A percentile compares a stretch with the other conserved stretches of the same genome.
Evolutionary conservation across 148 eudicot genomes (phyloP).

Genomic region (Tetragonia tetragonoides): DNA sequence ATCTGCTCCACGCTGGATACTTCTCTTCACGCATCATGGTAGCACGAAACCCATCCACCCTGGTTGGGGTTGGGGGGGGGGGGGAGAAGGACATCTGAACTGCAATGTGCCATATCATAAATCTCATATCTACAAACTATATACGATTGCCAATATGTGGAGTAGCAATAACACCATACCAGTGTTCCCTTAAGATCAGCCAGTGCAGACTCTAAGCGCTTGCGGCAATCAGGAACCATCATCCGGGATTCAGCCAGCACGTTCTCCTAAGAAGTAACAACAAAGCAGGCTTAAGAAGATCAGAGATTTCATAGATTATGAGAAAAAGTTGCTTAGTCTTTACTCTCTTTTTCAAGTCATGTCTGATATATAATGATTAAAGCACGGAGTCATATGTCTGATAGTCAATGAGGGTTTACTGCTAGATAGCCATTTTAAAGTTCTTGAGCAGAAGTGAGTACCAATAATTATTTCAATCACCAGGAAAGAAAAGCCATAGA

Average conservation of each 20-base stretch:
- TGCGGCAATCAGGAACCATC: constrained; percentile 96
- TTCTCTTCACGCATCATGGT: not conserved
- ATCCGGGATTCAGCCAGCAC: constrained; percentile 96
- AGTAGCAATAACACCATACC: constrained; percentile 38
- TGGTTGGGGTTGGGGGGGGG: not conserved
- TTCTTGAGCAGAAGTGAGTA: not conserved
- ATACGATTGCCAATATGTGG: not conserved
- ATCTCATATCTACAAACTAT: not conserved
- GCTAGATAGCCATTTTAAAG: not conserved
- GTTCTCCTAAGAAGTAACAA: constrained; percentile 54
- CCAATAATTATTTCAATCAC: not conserved
- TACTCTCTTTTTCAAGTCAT: not conserved
- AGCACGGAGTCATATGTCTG: not conserved
- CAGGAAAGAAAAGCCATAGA: not conserved
- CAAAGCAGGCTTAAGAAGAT: constrained; percentile 6
- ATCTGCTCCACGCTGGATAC: not conserved
- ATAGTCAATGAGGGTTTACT: not conserved
- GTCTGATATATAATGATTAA: not conserved
- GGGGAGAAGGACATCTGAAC: not conserved
- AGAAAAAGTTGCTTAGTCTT: not conserved
- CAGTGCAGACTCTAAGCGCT: constrained; percentile 77
- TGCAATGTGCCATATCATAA: not conserved
- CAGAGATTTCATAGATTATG: not conserved
- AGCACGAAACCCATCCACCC: not conserved
- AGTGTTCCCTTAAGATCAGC: constrained; percentile 72